Evolutionary conservation across 1,284 basidiomycete genomes (phyloP).

Genomic region (Coniferiporia sulphurascens): DNA sequence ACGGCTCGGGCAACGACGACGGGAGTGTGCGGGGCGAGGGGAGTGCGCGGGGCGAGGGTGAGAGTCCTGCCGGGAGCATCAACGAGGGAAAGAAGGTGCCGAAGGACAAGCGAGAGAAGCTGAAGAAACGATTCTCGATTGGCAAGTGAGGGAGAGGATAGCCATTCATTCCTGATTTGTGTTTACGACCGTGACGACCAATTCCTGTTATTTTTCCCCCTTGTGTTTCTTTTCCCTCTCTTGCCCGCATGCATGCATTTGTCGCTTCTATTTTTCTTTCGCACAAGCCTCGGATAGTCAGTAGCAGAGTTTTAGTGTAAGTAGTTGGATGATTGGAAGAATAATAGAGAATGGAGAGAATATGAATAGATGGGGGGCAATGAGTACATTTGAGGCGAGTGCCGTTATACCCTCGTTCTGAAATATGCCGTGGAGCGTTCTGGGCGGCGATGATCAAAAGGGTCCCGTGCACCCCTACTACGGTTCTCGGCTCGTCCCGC

Average conservation of each 20-base stretch:
- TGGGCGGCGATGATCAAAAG: neutral
- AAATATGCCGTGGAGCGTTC: neutral
- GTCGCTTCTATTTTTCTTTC: neutral
- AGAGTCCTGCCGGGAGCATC: slow-evolving; percentile 48
- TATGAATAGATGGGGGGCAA: no score
- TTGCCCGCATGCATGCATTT: neutral
- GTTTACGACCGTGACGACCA: slow-evolving; percentile 7
- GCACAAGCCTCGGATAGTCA: no score
- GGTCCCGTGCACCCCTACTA: neutral
- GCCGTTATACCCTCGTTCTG: neutral
- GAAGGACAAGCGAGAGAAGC: slow-evolving; percentile 18
- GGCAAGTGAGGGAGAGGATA: slow-evolving; percentile 22
- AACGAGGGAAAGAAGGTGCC: slow-evolving; percentile 35
- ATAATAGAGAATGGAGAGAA: neutral
- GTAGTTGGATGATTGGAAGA: slow-evolving; percentile 1
- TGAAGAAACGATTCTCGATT: slow-evolving; percentile 38
- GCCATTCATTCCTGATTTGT: neutral
- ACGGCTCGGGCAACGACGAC: slow-evolving; percentile 10
- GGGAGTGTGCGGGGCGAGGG: slow-evolving; percentile 28
- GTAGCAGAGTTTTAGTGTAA: no score
- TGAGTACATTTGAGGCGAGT: neutral
- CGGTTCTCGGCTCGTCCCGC: slow-evolving; percentile 3
- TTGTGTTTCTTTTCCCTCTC: slow-evolving; percentile 1
- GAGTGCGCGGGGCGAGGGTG: slow-evolving; percentile 31
- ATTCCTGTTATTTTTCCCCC: slow-evolving; percentile 2